phyloP scores from a whole-genome alignment of 345 rosid species.

The Citrus australasica region DNA sequence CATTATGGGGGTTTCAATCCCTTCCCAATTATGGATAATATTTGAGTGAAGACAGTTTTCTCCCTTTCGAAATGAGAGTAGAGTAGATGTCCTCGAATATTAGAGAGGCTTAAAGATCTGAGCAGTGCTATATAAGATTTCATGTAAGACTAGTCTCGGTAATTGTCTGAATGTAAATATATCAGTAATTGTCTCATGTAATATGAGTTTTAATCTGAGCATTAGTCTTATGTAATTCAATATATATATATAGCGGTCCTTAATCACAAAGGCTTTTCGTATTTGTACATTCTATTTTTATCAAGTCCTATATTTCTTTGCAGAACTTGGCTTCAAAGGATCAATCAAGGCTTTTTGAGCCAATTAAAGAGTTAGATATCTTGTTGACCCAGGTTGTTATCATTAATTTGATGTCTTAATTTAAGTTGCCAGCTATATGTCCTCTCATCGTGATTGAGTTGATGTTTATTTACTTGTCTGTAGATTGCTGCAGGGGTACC shows the following conservation, averaged over 20 bases:
- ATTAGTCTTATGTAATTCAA: too few species aligned
- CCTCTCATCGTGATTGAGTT: conserved; percentile 4
- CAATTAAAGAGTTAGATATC: conserved; percentile 82
- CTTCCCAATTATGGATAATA: too few species aligned
- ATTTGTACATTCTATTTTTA: background rate
- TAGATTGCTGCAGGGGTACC: conserved; percentile 91
- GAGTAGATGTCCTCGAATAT: too few species aligned
- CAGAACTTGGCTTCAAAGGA: conserved; percentile 84
- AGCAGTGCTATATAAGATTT: too few species aligned
- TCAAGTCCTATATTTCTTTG: background rate
- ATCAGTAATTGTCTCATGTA: too few species aligned
- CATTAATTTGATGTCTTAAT: conserved; percentile 12
- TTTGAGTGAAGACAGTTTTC: too few species aligned
- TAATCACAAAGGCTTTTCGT: background rate
- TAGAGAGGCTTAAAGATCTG: too few species aligned
- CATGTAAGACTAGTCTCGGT: too few species aligned
- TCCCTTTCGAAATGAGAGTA: too few species aligned
- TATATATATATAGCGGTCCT: background rate
- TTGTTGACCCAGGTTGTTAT: conserved; percentile 70
- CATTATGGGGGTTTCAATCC: too few species aligned
- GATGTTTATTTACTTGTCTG: conserved; percentile 13
- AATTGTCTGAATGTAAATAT: too few species aligned
- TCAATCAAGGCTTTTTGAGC: conserved; percentile 72
- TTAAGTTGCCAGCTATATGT: conserved; percentile 3
- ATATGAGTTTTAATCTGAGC: too few species aligned